Base-by-base conservation (phyloP, 2,329 filamentous ascomycete species). In the Trichoderma asperellum region DNA sequence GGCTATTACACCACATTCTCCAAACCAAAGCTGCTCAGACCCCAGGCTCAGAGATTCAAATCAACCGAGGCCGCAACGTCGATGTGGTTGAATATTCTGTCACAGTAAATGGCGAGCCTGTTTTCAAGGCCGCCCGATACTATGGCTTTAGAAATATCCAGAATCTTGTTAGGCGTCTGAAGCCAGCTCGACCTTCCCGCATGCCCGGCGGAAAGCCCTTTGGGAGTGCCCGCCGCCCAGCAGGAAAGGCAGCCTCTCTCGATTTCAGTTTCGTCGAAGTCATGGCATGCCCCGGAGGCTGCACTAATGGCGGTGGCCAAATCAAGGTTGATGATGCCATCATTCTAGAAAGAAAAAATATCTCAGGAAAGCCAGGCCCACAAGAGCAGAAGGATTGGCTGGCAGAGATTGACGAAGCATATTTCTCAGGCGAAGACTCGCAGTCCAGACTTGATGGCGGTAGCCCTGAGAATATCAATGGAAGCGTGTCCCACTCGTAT, bases 71-170 rank as follows among this genome's bases (percentile, higher is more conserved):
- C 47, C 89, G 96, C 52, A 99, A 99, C 77, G 88, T 90, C 34
- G 96, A 99, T 77, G 95, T 98, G 0, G 86, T 94, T 34, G 96
- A 98, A 76, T 97, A 96, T 77, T 84, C 86, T 2, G 85, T 97
- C 27, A 86, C 87, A 16, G 82, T 81, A 62, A 77, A 83, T 2
- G 86, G 86, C 11, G 82, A 89, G 71, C 81, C 85, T 3, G 79
- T 96, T 2, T 89, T 96, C 81, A 92, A 89, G 77, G 91, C 93
- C 24, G 95, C 95, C 4, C 89, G 96, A 63, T 99, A 95, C 80
- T 99, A 99, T 78, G 96, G 96, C 6, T 99, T 99, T 84, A 88
- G 96, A 64, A 99, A 99, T 77, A 99, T 99, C 72, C 96, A 98
- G 79, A 99, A 99, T 76, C 87, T 99, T 5, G 96, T 99, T 18